Conservation (phyloP, 2,329 filamentous ascomycete species). For the Epichloe gansuensis region DNA sequence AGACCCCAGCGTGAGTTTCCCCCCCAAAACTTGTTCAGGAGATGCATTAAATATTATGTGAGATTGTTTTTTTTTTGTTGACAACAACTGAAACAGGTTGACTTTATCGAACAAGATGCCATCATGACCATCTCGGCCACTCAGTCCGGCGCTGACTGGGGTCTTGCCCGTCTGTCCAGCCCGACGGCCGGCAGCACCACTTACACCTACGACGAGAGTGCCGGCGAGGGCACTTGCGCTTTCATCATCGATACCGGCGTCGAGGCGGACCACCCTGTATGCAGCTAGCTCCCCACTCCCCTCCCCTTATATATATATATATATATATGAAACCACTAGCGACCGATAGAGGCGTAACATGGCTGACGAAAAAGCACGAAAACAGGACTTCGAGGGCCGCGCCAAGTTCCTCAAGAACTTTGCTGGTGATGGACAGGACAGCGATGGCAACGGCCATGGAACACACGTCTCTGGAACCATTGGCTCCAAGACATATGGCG, state of each 20-base stretch:
- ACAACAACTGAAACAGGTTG: constrained; percentile 8
- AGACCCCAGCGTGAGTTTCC: constrained; percentile 14
- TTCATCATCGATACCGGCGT: constrained; percentile 36
- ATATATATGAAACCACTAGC: background rate
- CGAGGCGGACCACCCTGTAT: constrained; percentile 20
- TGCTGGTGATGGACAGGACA: constrained; percentile 19
- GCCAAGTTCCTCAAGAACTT: constrained; percentile 27
- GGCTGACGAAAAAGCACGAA: background rate
- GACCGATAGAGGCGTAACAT: background rate
- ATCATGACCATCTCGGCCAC: constrained; percentile 38
- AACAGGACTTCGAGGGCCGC: constrained; percentile 27
- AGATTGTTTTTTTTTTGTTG: background rate
- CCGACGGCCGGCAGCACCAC: constrained; percentile 12
- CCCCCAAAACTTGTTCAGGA: background rate
- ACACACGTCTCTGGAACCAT: constrained; percentile 35
- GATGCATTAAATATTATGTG: background rate
- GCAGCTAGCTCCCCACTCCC: constrained; percentile 5
- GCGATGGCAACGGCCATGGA: constrained; percentile 33
- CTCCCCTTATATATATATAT: too few relatives aligned
- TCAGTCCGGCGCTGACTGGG: constrained; percentile 28
- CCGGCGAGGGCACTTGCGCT: constrained; percentile 27
- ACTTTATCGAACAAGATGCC: constrained; percentile 29
- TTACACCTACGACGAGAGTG: constrained; percentile 25
- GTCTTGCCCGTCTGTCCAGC: constrained; percentile 26
- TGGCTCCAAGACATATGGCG: constrained; percentile 28